Evolutionary conservation across 2,329 filamentous ascomycete species (phyloP).

Genomic region (Neocucurbitaria cava): DNA sequence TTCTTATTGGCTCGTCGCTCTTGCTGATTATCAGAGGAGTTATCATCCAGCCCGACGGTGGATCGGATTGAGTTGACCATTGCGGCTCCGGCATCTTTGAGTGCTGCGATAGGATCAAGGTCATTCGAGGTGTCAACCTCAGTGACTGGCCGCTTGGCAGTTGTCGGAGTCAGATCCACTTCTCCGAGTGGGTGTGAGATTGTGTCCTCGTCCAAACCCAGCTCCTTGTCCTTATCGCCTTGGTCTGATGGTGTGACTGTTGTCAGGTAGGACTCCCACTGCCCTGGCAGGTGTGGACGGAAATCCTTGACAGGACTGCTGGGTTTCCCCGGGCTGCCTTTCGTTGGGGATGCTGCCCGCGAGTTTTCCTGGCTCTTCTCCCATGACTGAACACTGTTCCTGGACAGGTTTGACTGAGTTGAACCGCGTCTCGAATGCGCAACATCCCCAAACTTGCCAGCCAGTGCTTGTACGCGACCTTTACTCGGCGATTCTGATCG

Average conservation of each 20-base stretch:
- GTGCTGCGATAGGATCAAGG: conserved; percentile 50
- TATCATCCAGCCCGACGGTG: conserved; percentile 41
- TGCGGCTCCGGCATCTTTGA: conserved; percentile 56
- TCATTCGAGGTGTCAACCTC: conserved; percentile 22
- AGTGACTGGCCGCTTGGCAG: conserved; percentile 41
- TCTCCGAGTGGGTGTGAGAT: conserved; percentile 29
- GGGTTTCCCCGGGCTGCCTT: conserved; percentile 38
- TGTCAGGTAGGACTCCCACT: conserved; percentile 60
- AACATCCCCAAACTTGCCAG: conserved; percentile 58
- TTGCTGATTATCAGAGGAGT: conserved; percentile 21
- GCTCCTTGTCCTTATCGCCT: conserved; percentile 37
- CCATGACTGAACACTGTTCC: conserved; percentile 50
- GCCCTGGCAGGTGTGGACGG: conserved; percentile 59
- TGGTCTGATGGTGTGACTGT: conserved; percentile 45
- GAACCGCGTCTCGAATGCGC: conserved; percentile 56
- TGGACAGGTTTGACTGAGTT: conserved; percentile 52
- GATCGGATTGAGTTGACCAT: conserved; percentile 56
- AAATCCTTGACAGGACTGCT: conserved; percentile 52
- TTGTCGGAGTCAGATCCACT: conserved; percentile 46
- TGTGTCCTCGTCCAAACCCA: conserved; percentile 14
- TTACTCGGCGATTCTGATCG: conserved; percentile 57
- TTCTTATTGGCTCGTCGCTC: conserved; percentile 5
- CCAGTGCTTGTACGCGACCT: conserved; percentile 59
- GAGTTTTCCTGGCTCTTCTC: conserved; percentile 49
- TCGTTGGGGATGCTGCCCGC: conserved; percentile 40